Evolutionary conservation across 495 filamentous ascomycete genomes (phyloP).

Genomic region (Aspergillus wentii): DNA sequence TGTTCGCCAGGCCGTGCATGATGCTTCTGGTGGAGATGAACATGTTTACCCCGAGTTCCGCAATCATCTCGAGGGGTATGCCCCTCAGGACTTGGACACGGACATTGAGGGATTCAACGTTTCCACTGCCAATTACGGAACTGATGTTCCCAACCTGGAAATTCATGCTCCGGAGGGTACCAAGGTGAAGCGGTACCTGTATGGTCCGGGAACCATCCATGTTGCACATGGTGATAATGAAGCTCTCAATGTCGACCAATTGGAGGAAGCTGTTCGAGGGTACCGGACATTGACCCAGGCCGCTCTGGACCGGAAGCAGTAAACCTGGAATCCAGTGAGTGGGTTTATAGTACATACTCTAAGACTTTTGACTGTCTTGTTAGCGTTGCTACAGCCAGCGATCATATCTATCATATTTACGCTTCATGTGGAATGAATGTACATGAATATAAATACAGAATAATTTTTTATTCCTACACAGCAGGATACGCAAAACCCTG

Average conservation of each 20-base stretch:
- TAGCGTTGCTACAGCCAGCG: too few species aligned
- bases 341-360: too few species aligned
- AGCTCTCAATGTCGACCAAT: conserved; percentile 61
- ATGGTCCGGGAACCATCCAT: conserved; percentile 82
- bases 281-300: conserved; percentile 68
- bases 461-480: too few species aligned
- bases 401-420: too few species aligned
- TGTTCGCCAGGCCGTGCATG: conserved; percentile 49
- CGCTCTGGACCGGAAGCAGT: conserved; percentile 39
- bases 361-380: too few species aligned
- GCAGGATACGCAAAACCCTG: too few species aligned
- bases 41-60: conserved; percentile 57
- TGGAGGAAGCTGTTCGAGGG: conserved; percentile 64
- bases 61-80: conserved; percentile 50
- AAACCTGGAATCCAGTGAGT: too few species aligned
- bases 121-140: conserved; percentile 84
- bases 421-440: too few species aligned
- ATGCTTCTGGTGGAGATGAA: conserved; percentile 53
- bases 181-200: conserved; percentile 75
- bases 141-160: conserved; percentile 77
- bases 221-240: conserved; percentile 88
- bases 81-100: conserved; percentile 69
- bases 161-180: conserved; percentile 15
- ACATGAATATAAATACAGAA: too few species aligned
- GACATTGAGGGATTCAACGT: conserved; percentile 82